Conservation (phyloP, 768 basidiomycete genomes). For the Pholiota microspora region DNA sequence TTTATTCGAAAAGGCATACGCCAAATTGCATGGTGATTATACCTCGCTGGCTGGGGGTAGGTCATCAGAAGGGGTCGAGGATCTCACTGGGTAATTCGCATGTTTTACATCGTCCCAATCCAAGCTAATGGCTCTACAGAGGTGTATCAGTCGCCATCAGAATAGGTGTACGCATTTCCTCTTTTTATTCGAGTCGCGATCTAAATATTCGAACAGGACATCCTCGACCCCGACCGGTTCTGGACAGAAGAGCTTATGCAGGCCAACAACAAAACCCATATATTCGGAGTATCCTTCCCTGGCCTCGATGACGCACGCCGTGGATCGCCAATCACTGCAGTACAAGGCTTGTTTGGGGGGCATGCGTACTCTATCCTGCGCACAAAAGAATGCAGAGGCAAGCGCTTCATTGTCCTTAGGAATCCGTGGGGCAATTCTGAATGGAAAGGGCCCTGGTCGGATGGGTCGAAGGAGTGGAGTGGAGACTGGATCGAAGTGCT, state of each 20-base stretch:
- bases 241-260: constrained; percentile 49
- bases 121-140: constrained; percentile 21
- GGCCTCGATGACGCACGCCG: constrained; percentile 22
- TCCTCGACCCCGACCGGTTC: constrained; percentile 45
- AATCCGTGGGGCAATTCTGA: constrained; percentile 44
- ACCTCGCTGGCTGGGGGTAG: constrained; percentile 31
- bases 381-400: constrained; percentile 39
- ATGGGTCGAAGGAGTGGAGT: constrained; percentile 45
- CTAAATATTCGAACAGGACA: constrained; percentile 25
- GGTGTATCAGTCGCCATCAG: constrained; percentile 37
- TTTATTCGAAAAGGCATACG: constrained; percentile 49
- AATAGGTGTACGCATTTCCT: constrained; percentile 3
- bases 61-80: constrained; percentile 46
- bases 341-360: constrained; percentile 28
- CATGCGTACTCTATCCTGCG: constrained; percentile 45
- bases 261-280: constrained; percentile 36
- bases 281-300: constrained; percentile 44
- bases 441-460: constrained; percentile 44
- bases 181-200: not conserved
- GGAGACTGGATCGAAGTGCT: constrained; percentile 37
- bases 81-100: constrained; percentile 44
- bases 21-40: constrained; percentile 48
- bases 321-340: constrained; percentile 14
- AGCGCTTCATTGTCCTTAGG: constrained; percentile 41
- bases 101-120: not conserved